Percentiles rank a stretch among this genome's conserved stretches.
phyloP scores from a whole-genome alignment of 176 grass and related monocot genomes.

The Aegilops longissima region DNA sequence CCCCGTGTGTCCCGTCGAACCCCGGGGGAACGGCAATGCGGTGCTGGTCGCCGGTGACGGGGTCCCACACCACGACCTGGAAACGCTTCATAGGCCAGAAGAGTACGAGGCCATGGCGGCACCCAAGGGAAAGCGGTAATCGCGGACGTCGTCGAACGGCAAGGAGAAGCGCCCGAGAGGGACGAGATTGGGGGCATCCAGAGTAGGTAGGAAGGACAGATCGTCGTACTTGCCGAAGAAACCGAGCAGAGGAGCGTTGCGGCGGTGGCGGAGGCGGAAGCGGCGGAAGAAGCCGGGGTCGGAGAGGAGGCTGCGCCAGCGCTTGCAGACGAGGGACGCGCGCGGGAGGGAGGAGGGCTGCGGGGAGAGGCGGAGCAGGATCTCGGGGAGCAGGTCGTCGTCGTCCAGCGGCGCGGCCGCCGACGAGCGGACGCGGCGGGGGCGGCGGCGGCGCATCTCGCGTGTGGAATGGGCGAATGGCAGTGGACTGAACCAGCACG shows the following conservation, averaged over 20 bases:
- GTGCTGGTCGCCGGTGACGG: neutral
- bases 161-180: neutral
- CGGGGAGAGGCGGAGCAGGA: neutral
- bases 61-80: neutral
- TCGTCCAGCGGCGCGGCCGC: neutral
- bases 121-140: no score
- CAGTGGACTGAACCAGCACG: no score
- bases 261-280: neutral
- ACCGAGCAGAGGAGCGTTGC: no score
- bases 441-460: no score
- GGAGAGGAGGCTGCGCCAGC: neutral
- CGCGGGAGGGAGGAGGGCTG: no score
- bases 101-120: neutral
- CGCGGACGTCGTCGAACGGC: no score
- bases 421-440: no score
- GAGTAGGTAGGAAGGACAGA: neutral
- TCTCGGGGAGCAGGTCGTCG: neutral
- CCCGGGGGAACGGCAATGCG: neutral
- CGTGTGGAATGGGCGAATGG: no score
- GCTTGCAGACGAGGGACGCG: no score
- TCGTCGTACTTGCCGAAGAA: no score
- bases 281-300: neutral
- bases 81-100: neutral
- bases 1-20: no score
- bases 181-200: neutral